Percentiles rank a stretch among this genome's conserved stretches.
Evolutionary conservation across 2,329 filamentous ascomycete genomes (phyloP).

Genomic region (Talaromyces sp.): DNA sequence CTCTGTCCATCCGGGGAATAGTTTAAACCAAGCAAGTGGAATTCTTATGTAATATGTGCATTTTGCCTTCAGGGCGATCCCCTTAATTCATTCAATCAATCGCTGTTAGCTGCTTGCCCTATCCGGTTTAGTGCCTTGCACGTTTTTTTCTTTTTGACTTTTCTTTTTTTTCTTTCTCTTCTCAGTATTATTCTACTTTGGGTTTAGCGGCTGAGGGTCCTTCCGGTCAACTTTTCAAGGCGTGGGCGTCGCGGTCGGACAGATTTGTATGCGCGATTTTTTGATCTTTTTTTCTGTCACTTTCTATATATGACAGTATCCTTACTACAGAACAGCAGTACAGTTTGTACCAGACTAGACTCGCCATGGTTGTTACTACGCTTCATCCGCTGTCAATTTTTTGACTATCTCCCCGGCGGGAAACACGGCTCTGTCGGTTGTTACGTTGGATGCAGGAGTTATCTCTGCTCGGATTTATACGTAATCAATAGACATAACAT

Average conservation of each 20-base stretch:
- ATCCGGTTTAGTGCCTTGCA: neutral
- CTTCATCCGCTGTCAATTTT: neutral
- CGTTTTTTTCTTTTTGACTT: neutral
- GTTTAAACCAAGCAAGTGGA: too few relatives aligned
- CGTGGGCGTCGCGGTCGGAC: constrained; percentile 13
- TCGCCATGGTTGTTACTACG: neutral
- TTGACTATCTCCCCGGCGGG: constrained; percentile 3
- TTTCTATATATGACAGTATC: neutral
- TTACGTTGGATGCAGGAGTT: too few relatives aligned
- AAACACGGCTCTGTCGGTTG: neutral
- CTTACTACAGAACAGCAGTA: neutral
- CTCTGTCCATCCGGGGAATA: too few relatives aligned
- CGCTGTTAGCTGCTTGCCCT: neutral
- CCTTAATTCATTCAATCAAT: neutral
- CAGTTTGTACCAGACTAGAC: neutral
- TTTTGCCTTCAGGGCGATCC: neutral
- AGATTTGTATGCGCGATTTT: constrained; percentile 16
- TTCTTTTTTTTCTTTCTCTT: neutral
- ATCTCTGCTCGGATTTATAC: too few relatives aligned
- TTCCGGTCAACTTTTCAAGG: constrained; percentile 1
- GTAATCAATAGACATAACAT: too few relatives aligned
- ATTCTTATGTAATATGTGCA: too few relatives aligned
- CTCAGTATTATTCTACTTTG: neutral
- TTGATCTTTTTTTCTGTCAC: neutral
- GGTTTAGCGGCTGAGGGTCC: neutral